Percentiles rank a stretch among this genome's conserved stretches.
These are phyloP conservation scores for Furcasterigmium sp. DNA, from an alignment of 2,329 filamentous ascomycete species.

Conservation along the genomic window DNA sequence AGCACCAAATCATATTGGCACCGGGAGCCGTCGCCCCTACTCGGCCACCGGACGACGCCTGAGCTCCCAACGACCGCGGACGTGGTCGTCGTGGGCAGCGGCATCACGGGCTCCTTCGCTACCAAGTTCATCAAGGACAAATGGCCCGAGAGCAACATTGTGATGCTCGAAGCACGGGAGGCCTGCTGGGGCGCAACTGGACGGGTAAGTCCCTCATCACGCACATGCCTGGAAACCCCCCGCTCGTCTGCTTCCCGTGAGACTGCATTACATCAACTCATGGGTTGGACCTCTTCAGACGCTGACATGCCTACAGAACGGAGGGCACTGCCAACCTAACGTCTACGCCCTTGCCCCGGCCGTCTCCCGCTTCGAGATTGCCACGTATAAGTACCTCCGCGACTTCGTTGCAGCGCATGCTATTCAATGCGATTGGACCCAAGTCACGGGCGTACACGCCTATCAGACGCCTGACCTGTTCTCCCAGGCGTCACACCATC, in stretches of 20 bases:
- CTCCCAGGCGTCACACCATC: constrained; percentile 40
- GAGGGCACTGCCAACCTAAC: constrained; percentile 70
- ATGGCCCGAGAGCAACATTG: constrained; percentile 41
- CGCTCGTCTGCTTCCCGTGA: neutral
- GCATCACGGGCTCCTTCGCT: constrained; percentile 70
- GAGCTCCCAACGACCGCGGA: constrained; percentile 59
- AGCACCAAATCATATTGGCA: constrained; percentile 72
- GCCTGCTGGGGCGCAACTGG: constrained; percentile 81
- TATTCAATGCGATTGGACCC: constrained; percentile 67
- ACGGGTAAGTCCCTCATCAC: constrained; percentile 54
- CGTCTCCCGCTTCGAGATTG: constrained; percentile 67
- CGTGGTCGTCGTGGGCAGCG: constrained; percentile 68
- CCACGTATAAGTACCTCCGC: constrained; percentile 58
- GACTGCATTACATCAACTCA: too few relatives aligned
- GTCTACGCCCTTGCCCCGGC: constrained; percentile 56
- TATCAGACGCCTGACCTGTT: constrained; percentile 55
- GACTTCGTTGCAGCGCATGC: constrained; percentile 49
- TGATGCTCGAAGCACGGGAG: constrained; percentile 74
- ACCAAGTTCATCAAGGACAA: constrained; percentile 54
- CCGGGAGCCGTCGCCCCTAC: constrained; percentile 58
- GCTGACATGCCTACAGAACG: constrained; percentile 40
- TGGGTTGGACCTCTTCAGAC: neutral
- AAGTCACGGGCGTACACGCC: constrained; percentile 57
- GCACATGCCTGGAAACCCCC: too few relatives aligned
- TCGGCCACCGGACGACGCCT: constrained; percentile 63